A percentile compares a stretch with the other conserved stretches of the same genome.
Evolutionary conservation across 768 basidiomycete species (phyloP).

Genomic region (Suillus decipiens): DNA sequence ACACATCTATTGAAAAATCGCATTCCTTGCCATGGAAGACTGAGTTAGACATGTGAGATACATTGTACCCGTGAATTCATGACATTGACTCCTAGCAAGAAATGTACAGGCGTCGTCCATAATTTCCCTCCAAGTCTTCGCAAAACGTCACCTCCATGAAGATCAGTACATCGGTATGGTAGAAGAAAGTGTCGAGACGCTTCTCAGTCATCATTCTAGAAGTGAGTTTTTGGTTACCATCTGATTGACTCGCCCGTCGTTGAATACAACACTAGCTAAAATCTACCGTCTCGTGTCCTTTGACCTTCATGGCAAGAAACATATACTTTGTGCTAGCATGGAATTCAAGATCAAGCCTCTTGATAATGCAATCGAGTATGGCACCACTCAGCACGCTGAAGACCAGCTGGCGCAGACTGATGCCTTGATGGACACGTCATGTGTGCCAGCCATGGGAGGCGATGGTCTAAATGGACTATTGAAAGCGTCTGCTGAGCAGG

Average conservation of each 20-base stretch:
- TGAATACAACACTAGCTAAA: neutral
- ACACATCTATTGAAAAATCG: neutral
- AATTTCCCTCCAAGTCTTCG: constrained; percentile 13
- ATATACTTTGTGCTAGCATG: neutral
- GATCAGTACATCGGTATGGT: constrained; percentile 13
- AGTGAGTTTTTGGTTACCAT: neutral
- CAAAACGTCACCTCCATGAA: constrained; percentile 10
- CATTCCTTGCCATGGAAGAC: constrained; percentile 11
- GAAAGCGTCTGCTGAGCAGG: neutral
- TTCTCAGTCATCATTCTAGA: constrained; percentile 6
- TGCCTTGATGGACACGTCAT: neutral
- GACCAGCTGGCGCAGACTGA: neutral
- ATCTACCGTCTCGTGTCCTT: neutral
- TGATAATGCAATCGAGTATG: neutral
- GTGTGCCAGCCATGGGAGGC: neutral
- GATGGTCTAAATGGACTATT: neutral
- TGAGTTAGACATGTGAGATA: constrained; percentile 8
- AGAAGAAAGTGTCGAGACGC: neutral
- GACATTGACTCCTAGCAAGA: neutral
- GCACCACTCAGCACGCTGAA: neutral
- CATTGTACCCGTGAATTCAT: no score
- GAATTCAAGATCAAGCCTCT: constrained; percentile 1
- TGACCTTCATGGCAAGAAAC: neutral
- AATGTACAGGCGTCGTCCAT: constrained; percentile 9
- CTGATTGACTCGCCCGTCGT: neutral